Base-by-base conservation (phyloP, 2,329 filamentous ascomycete species). In the Epichloe aotearoae region DNA sequence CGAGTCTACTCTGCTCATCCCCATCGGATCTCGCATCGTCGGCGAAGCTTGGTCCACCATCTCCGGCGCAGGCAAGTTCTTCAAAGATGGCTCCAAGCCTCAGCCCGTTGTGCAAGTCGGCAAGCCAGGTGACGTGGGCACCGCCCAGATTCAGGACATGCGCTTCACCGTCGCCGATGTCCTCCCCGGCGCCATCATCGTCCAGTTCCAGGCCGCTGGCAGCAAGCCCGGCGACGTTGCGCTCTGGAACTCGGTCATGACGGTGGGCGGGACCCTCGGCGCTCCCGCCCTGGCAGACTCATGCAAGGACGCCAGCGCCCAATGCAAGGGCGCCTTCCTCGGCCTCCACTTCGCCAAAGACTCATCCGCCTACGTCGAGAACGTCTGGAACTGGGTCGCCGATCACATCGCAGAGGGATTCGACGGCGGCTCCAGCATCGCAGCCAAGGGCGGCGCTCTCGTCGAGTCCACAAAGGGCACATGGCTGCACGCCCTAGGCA, bases 31-130 rank as follows among this genome's bases (percentile, higher is more conserved):
- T 4, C 68, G 69, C 2, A 71, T 82, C 26, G 67, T 78, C 10
- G 79, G 79, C 19, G 75, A 81, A 60, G 70, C 71, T 5, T 78
- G 75, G 68, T 69, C 76, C 10, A 67, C 68, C 3, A 73, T 75
- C 58, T 72, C 68, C n/a, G 76, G 67, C 2, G 63, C 62, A 4
- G 77, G 77, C 11, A 47, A 53, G 39, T 59, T 51, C 56, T 52
- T 69, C 64, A 44, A 81, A 75, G 61, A 66, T 59, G 49, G 63
- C 72, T 50, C 60, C 64, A 64, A 64, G 38, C 77, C 79, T 0
- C 63, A 64, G 42, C 66, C 74, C 1, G 65, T 81, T 19, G 62
- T 80, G 11, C 64, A 69, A 23, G 69, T 83, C 3, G 80, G 79
- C 12, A 64, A 68, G 2, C 52, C 66, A 0, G 74, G 72, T 5